These are phyloP conservation scores for Kurtzmaniella fragi DNA, from an alignment of 805 yeast species.

Conservation along the genomic window DNA sequence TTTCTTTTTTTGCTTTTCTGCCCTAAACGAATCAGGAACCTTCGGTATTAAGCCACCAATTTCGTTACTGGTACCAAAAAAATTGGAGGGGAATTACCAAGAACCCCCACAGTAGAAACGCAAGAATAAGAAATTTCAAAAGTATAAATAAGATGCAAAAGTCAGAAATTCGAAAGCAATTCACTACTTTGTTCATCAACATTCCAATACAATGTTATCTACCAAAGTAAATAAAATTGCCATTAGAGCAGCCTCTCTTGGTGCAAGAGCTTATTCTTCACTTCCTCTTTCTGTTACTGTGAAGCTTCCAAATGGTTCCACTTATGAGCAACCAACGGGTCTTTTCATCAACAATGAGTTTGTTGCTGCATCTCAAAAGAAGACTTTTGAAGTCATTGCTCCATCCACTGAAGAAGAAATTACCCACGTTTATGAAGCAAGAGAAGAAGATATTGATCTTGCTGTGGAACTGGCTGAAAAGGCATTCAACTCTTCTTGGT, in stretches of 20 bases:
- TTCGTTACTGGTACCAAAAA: too few species aligned
- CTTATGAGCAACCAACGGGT: conserved; percentile 80
- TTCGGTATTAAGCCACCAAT: too few species aligned
- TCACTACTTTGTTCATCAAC: too few species aligned
- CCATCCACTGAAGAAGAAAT: conserved; percentile 72
- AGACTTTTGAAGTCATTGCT: conserved; percentile 57
- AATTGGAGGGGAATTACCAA: too few species aligned
- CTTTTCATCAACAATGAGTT: conserved; percentile 85
- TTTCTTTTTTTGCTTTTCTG: too few species aligned
- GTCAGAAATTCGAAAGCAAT: too few species aligned
- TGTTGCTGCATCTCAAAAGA: conserved; percentile 50
- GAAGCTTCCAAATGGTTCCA: conserved; percentile 66
- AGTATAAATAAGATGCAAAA: too few species aligned
- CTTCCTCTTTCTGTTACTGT: conserved; percentile 40
- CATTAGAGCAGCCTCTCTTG: conserved; percentile 3
- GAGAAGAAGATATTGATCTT: conserved; percentile 69
- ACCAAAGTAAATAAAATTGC: conserved; percentile 6
- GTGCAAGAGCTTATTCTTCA: conserved; percentile 20
- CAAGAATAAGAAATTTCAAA: too few species aligned
- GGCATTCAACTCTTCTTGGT: conserved; percentile 72
- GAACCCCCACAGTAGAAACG: too few species aligned
- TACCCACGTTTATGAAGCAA: conserved; percentile 68
- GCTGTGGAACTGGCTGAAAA: conserved; percentile 83
- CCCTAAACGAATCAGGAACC: too few species aligned
- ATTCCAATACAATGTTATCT: background rate